Conservation (phyloP, 345 rosid genomes). For the Hypericum perforatum region DNA sequence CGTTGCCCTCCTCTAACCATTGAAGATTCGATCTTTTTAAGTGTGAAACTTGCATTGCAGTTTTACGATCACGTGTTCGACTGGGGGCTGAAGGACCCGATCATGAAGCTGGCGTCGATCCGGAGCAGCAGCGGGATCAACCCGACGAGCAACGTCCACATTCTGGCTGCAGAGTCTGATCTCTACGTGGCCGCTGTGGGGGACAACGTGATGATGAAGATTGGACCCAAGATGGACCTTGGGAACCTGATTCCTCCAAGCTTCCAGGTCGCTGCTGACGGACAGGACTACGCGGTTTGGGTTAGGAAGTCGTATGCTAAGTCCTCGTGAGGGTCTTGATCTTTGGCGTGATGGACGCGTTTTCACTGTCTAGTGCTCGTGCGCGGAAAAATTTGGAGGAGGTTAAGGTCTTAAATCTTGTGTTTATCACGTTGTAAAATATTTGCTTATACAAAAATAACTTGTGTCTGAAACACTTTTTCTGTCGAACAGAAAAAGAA, state of each 20-base stretch:
- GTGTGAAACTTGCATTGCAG: conserved; percentile 23
- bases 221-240: conserved; percentile 60
- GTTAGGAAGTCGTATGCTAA: conserved; percentile 16
- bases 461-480: no score
- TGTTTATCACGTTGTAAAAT: no score
- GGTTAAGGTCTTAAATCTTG: no score
- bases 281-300: conserved; percentile 53
- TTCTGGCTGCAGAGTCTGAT: conserved; percentile 51
- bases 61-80: conserved; percentile 76
- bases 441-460: no score
- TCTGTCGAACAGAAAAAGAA: no score
- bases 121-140: conserved; percentile 39
- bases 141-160: conserved; percentile 35
- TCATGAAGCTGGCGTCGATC: conserved; percentile 33
- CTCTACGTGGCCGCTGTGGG: conserved; percentile 59
- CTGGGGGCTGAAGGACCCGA: conserved; percentile 51
- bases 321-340: no score
- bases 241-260: conserved; percentile 56
- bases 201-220: conserved; percentile 59
- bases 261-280: conserved; percentile 47
- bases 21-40: neutral
- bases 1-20: neutral
- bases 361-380: no score
- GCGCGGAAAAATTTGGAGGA: no score
- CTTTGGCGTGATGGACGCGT: no score